Conservation (phyloP, 179 eudicot species). For the Drosera spatulata region DNA sequence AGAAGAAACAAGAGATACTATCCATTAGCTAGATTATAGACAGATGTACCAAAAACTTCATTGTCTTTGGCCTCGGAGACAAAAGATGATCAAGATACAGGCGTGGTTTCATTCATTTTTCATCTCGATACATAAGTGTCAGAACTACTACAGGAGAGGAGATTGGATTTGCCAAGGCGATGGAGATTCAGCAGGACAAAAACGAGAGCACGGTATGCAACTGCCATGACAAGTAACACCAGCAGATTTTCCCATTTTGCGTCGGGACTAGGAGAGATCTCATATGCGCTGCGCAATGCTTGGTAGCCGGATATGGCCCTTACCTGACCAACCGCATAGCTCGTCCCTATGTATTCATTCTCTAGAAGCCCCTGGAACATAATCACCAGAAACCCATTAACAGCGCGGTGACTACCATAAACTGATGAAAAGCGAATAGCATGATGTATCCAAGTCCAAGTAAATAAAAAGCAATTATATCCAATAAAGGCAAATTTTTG, state of each 20-base stretch:
- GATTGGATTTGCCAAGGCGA: constrained; percentile 20
- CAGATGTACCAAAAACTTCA: too few species aligned
- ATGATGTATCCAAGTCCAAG: too few species aligned
- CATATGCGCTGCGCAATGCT: constrained; percentile 62
- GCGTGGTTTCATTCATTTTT: too few species aligned
- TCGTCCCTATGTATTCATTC: constrained; percentile 68
- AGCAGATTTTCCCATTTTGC: constrained; percentile 77
- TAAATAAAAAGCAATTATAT: too few species aligned
- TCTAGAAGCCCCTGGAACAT: constrained; percentile 74
- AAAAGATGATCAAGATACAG: too few species aligned
- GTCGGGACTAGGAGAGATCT: constrained; percentile 40
- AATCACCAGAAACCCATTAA: neutral
- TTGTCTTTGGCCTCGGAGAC: too few species aligned
- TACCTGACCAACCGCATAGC: constrained; percentile 76
- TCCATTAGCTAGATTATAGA: too few species aligned
- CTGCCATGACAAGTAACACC: constrained; percentile 70
- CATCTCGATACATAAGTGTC: too few species aligned
- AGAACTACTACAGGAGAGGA: constrained; percentile 21
- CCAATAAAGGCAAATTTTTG: too few species aligned
- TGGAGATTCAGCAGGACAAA: constrained; percentile 48
- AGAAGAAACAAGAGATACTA: too few species aligned
- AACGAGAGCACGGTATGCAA: constrained; percentile 61
- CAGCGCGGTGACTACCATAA: neutral
- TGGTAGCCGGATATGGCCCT: constrained; percentile 76
- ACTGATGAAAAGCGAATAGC: too few species aligned